Evolutionary conservation across 805 yeast genomes (phyloP), one percentile per base, ranked within the genome.

Genomic region (Barnettozyma vustinii): DNA sequence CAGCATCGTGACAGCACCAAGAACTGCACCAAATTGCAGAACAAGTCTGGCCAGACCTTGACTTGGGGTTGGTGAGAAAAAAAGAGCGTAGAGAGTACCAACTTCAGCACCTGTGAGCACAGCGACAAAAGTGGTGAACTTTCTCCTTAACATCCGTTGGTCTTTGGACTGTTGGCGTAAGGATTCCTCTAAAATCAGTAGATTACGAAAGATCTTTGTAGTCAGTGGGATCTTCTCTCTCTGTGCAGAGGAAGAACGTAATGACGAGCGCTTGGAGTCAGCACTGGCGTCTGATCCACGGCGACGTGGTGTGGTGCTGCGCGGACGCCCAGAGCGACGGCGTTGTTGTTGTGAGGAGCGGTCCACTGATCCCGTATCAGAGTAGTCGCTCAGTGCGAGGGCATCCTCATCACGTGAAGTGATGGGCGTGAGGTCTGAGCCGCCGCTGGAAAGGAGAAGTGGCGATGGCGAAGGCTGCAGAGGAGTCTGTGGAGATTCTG

Each of bases 181-280:
- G 47, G 88, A 82, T 61, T 91, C 96, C 65, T 92, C 99, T 46
- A 91, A 65, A 15, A 92, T 84, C 43, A 92, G 70, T 56, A 94
- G 67, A 63, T 92, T 90, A 42, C 95, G 76, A 64, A 84, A 88
- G 15, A 89, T 81, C 70, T 84, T 83, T 1, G 90, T 86, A 0
- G 86, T 75, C 8, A 81, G 78, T 9, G 75, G 69, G 26, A 69
- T 60, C 19, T 50, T 50, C 8, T 58, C 62, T 32, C 59, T 51
- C 10, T 52, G 59, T 9, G 46, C 52, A 41, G 61, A 55, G 9
- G 55, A 50, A 5, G 66, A 62, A 30, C 60, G 53, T 6, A 53
- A 7, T 18, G 59, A 50, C 15, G 57, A 48, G 21, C 59, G 52
- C n/a, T 56, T 51, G 33, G 61, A 57, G 15, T 47, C 51, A 20